Evolutionary conservation across 1,284 basidiomycete species (phyloP).

Genomic region (Trametes hirsuta): DNA sequence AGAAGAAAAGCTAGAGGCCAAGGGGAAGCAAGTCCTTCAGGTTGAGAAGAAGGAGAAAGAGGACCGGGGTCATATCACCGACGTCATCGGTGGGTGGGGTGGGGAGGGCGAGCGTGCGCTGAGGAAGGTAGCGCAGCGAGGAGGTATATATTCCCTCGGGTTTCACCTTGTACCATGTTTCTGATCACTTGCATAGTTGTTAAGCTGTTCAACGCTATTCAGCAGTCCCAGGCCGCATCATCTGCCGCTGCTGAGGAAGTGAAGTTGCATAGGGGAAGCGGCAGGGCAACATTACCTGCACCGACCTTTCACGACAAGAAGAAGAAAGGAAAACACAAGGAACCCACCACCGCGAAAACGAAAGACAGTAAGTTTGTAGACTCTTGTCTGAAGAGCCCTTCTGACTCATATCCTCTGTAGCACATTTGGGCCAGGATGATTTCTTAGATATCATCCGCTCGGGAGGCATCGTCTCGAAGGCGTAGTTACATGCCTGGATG

Average conservation of each 20-base stretch:
- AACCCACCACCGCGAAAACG: constrained; percentile 52
- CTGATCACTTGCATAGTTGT: constrained; percentile 55
- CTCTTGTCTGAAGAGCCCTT: not conserved
- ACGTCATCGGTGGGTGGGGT: constrained; percentile 85
- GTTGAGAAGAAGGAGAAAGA: constrained; percentile 77
- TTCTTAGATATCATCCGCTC: constrained; percentile 82
- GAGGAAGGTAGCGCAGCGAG: constrained; percentile 81
- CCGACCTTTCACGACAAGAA: constrained; percentile 56
- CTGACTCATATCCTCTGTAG: constrained; percentile 36
- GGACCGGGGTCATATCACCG: constrained; percentile 69
- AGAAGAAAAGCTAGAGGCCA: constrained; percentile 71
- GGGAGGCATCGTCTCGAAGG: constrained; percentile 53
- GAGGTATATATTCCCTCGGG: constrained; percentile 52
- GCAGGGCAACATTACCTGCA: constrained; percentile 72
- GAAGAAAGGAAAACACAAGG: constrained; percentile 55
- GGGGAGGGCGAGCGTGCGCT: constrained; percentile 75
- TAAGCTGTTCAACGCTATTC: constrained; percentile 80
- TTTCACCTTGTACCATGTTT: not conserved
- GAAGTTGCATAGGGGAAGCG: constrained; percentile 66
- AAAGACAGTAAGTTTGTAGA: constrained; percentile 53
- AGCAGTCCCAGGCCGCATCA: constrained; percentile 69
- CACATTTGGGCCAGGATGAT: constrained; percentile 62
- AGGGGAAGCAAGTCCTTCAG: constrained; percentile 69
- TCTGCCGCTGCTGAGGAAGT: constrained; percentile 54
- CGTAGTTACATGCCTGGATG: constrained; percentile 12